A percentile compares a stretch with the other conserved stretches of the same genome.
These are phyloP conservation scores for Fraxinus ornus DNA, from an alignment of 305 asterid species.

Conservation along the genomic window DNA sequence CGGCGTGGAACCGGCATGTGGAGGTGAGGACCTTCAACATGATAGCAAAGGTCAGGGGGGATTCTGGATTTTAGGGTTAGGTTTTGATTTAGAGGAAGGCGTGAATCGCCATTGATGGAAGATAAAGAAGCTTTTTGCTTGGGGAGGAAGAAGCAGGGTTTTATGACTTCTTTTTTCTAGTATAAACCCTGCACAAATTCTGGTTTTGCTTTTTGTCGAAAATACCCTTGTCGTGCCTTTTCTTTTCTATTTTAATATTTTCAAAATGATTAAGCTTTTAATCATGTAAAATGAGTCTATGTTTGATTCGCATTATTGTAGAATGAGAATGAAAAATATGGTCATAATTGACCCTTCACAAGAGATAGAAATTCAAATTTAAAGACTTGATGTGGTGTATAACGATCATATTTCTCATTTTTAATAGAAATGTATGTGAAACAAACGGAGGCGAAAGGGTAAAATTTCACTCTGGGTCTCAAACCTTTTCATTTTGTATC, in stretches of 20 bases:
- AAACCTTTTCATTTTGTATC: background rate
- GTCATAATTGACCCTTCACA: too few relatives aligned
- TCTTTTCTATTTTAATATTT: background rate
- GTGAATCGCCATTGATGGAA: conserved; percentile 42
- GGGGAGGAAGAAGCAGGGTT: conserved; percentile 45
- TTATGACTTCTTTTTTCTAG: background rate
- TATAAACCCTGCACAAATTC: conserved; percentile 47
- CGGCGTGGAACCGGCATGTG: conserved; percentile 50
- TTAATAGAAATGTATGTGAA: too few relatives aligned
- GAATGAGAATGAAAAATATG: too few relatives aligned
- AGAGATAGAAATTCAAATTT: too few relatives aligned
- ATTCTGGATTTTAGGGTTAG: conserved; percentile 6
- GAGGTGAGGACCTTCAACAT: conserved; percentile 78
- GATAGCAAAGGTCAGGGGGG: conserved; percentile 10
- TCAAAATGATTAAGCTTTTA: background rate
- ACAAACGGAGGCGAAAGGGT: background rate
- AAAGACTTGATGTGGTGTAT: too few relatives aligned
- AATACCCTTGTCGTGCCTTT: conserved; percentile 11
- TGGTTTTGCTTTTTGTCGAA: conserved; percentile 13
- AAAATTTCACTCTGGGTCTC: background rate
- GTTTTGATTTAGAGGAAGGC: conserved; percentile 20
- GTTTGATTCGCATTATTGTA: too few relatives aligned
- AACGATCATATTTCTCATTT: too few relatives aligned
- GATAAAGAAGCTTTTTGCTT: conserved; percentile 28
- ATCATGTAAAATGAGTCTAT: too few relatives aligned